Base-by-base conservation (phyloP, 257 asterid genomes). In the Parsonsia alboflavescens region DNA sequence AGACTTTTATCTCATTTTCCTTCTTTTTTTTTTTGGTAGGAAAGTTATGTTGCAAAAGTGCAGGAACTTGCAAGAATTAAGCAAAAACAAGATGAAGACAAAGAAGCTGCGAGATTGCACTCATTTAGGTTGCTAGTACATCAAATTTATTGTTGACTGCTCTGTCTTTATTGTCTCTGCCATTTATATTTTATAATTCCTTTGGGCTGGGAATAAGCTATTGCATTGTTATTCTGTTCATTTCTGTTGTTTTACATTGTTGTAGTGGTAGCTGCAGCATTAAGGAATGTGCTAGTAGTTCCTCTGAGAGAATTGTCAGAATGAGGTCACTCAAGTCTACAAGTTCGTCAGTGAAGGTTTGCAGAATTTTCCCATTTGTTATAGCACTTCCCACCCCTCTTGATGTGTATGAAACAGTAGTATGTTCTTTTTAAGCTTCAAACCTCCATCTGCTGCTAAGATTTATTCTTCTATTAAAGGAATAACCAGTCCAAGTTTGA, bases 41-140 rank as follows among this genome's bases (percentile, higher is more conserved):
- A 88, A 80, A 87, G 85, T 78, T 90, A 85, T 81, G 78, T 90
- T 49, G 83, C 77, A 64, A 94, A 90, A 88, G 97, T 92, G 79
- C 92, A 88, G 82, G 73, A 92, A 72, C 88, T 92, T 71, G 97
- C 99, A 52, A 92, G 82, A 85, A 75, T 94, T 75, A 88, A 92
- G 73, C 91, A 79, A 76, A 89, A 88, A 76, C 97, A 89, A 80
- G 96, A 90, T 75, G 97, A 90, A 72, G 91, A 94, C 61, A 92
- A 83, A 82, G 79, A 80, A 73, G 79, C 88, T 0, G 91, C 89
- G 63, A 87, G 88, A 76, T 84, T 92, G 85, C 97, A 90, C 80
- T 90, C 98, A n/a, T 94, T 89, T 75, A 81, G 87, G 98, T 93
- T 85, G 74, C 88, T 82, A 68, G 77, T 22, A 53, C 41, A 73